Evolutionary conservation across 2,329 filamentous ascomycete species (phyloP).

Genomic region (Fusarium sp.): DNA sequence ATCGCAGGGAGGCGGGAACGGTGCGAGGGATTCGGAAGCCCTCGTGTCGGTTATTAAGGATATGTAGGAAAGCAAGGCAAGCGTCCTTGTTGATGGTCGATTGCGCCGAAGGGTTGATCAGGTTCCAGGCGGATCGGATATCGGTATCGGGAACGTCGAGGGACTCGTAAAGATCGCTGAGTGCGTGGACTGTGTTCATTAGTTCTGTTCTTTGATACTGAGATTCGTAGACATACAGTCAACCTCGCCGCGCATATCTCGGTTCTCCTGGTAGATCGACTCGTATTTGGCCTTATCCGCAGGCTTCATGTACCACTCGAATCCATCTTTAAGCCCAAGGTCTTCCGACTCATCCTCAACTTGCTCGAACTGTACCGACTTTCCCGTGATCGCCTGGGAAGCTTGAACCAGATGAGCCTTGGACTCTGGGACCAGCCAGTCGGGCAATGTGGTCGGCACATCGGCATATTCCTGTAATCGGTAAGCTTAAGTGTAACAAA

Average conservation of each 20-base stretch:
- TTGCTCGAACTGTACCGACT: constrained; percentile 85
- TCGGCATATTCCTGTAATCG: constrained; percentile 81
- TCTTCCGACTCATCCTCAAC: constrained; percentile 87
- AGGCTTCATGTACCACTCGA: constrained; percentile 99
- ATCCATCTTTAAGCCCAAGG: constrained; percentile 90
- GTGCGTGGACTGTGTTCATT: constrained; percentile 71
- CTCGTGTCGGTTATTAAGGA: constrained; percentile 95
- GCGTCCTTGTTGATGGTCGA: constrained; percentile 94
- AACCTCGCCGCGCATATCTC: constrained; percentile 87
- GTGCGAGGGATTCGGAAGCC: constrained; percentile 93
- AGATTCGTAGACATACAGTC: constrained; percentile 68
- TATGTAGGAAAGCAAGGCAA: constrained; percentile 92
- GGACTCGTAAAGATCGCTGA: constrained; percentile 87
- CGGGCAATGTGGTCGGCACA: constrained; percentile 86
- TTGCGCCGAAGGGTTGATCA: constrained; percentile 90
- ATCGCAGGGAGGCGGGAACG: constrained; percentile 89
- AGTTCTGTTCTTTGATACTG: constrained; percentile 10
- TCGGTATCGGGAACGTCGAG: constrained; percentile 82
- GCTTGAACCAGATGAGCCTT: constrained; percentile 93
- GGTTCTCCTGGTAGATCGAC: constrained; percentile 94
- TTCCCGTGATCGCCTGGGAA: constrained; percentile 80
- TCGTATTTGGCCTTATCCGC: constrained; percentile 93
- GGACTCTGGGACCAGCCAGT: constrained; percentile 97
- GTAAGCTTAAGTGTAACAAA: constrained; percentile 28
- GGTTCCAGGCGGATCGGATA: constrained; percentile 93